phyloP scores from a whole-genome alignment of 2,329 filamentous ascomycete genomes.

The Fusarium avenaceum region DNA sequence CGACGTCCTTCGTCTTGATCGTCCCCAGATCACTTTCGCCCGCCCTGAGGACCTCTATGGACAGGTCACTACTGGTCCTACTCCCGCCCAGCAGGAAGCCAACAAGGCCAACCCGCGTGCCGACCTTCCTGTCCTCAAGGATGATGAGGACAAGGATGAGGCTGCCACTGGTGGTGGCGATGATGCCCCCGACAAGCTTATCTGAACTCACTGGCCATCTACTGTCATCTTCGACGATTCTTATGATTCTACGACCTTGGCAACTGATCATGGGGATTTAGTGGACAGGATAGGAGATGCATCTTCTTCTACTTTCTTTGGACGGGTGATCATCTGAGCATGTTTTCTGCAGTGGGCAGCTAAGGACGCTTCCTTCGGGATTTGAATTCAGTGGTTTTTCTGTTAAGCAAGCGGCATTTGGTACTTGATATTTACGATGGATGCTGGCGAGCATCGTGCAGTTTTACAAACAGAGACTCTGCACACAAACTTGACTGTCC shows the following conservation, averaged over 20 bases:
- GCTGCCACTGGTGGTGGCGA: background rate
- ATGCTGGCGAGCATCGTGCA: background rate
- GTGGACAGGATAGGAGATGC: background rate
- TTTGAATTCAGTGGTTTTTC: conserved; percentile 17
- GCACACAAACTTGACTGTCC: conserved; percentile 12
- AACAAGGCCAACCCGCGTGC: background rate
- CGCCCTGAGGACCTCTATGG: background rate
- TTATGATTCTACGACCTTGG: background rate
- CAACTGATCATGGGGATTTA: background rate
- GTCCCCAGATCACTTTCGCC: background rate
- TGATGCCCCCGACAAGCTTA: background rate
- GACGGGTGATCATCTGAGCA: background rate
- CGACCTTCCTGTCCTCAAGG: background rate
- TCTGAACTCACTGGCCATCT: conserved; percentile 7
- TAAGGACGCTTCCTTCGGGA: conserved; percentile 13
- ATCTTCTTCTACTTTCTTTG: background rate
- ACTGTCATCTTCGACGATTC: background rate
- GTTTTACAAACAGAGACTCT: conserved; percentile 16
- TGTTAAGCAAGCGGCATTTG: conserved; percentile 4
- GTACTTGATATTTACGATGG: background rate
- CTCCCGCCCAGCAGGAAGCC: background rate
- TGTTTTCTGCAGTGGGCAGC: conserved; percentile 17
- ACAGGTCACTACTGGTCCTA: background rate
- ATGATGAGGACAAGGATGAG: background rate
- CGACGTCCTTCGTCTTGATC: background rate